Percentiles rank a stretch among this genome's conserved stretches.
Evolutionary conservation across 2,329 filamentous ascomycete genomes (phyloP).

Genomic region (Endocalyx cinctus): DNA sequence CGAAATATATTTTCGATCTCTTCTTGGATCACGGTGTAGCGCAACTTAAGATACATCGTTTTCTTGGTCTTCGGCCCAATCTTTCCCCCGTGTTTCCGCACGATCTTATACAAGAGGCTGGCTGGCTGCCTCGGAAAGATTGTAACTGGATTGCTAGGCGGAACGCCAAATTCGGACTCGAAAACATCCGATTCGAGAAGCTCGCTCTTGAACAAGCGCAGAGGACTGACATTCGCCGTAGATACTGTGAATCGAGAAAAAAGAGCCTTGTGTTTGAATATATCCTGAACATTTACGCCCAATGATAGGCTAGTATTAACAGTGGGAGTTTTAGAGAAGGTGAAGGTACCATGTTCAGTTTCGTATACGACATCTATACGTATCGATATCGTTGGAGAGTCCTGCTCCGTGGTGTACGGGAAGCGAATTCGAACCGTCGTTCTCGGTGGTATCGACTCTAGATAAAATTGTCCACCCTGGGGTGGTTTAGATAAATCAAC

Average conservation of each 20-base stretch:
- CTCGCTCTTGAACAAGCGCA: conserved; percentile 67
- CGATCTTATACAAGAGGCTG: conserved; percentile 75
- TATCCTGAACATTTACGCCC: conserved; percentile 93
- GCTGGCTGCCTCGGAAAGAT: conserved; percentile 80
- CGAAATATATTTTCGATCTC: conserved; percentile 56
- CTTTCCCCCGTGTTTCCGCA: conserved; percentile 39
- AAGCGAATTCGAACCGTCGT: conserved; percentile 56
- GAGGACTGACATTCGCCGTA: conserved; percentile 68
- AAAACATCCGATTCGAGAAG: conserved; percentile 69
- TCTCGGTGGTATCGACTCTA: conserved; percentile 41
- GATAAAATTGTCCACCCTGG: conserved; percentile 49
- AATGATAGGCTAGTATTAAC: conserved; percentile 74
- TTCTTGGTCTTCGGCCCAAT: conserved; percentile 32
- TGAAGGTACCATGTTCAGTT: conserved; percentile 61
- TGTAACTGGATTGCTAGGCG: conserved; percentile 49
- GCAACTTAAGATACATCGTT: conserved; percentile 63
- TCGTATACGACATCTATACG: conserved; percentile 73
- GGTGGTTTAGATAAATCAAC: conserved; percentile 43
- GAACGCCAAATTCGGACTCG: conserved; percentile 55
- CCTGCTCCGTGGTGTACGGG: conserved; percentile 80
- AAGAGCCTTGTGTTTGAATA: conserved; percentile 78
- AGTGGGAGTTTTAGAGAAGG: conserved; percentile 56
- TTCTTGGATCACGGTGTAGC: conserved; percentile 73
- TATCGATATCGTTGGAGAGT: conserved; percentile 65
- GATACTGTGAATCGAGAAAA: conserved; percentile 91